These are phyloP conservation scores for Leccinum huronense DNA, from an alignment of 1,284 basidiomycete species.

Conservation along the genomic window DNA sequence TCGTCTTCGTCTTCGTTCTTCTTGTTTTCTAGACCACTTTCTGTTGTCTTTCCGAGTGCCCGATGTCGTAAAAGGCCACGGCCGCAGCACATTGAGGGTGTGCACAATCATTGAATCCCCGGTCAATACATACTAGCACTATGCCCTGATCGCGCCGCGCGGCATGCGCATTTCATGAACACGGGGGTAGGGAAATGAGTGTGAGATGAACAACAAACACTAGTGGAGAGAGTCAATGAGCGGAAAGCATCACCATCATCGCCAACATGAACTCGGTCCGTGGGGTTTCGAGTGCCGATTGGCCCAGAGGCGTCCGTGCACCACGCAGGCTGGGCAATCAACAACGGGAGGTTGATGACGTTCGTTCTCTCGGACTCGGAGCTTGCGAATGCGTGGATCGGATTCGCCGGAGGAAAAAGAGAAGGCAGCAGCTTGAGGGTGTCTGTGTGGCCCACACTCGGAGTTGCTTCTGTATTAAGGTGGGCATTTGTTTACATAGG, in stretches of 20 bases:
- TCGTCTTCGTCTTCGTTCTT: not conserved
- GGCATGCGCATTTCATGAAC: constrained; percentile 14
- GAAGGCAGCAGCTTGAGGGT: too few relatives aligned
- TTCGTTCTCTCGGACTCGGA: not conserved
- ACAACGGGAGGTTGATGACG: not conserved
- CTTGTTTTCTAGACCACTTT: not conserved
- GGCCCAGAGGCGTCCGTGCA: not conserved
- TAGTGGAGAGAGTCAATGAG: too few relatives aligned
- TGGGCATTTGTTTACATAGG: too few relatives aligned
- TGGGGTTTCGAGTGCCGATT: not conserved
- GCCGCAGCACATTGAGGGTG: not conserved
- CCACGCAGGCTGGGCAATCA: not conserved
- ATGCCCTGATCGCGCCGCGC: constrained; percentile 17
- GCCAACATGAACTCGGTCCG: not conserved
- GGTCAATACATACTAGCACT: constrained; percentile 9
- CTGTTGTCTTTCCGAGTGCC: not conserved
- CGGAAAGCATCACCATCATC: not conserved
- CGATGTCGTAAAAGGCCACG: constrained; percentile 12
- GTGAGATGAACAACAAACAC: constrained; percentile 22
- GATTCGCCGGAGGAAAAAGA: not conserved
- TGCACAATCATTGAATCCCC: constrained; percentile 10
- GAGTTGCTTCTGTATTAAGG: too few relatives aligned
- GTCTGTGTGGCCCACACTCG: too few relatives aligned
- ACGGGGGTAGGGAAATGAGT: not conserved
- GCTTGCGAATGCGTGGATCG: not conserved